Base-by-base conservation (phyloP, 768 basidiomycete species). In the Macrolepiota fuliginosa region DNA sequence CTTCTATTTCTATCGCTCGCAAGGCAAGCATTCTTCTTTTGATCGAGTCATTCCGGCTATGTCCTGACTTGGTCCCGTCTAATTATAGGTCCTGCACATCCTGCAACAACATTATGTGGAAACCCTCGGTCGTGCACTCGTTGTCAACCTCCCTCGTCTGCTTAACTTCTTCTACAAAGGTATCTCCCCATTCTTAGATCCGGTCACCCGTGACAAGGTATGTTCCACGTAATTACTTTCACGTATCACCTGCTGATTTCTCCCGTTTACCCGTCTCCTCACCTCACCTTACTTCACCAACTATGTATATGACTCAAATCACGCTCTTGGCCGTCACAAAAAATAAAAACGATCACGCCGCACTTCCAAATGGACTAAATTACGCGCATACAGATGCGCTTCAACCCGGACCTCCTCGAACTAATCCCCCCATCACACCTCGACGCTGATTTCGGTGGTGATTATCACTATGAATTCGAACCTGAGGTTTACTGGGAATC, bases 81-180 rank as follows among this genome's bases (percentile, higher is more conserved):
- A 19, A 25, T 45, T 25, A 24, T 10, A 85, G 83, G 88, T 89
- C 5, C 81, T 95, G 22, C 77, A 81, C 58, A 93, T 95, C 67
- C 80, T 95, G 45, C 93, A 94, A 70, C 85, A 92, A 64, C 92
- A 96, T 71, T 96, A 96, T 67, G 90, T 90, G 36, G 92, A 94
- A 72, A 91, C 92, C 4, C 84, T 96, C 45, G 93, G 93, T 32
- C 83, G 91, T 12, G 93, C 91, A 29, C 78, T 94, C 40, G 88
- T 95, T 53, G 85, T 90, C 52, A 93, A 94, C 69, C 85, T 94
- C 27, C 92, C 93, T 3, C 73, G 81, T 64, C 79, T 93, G 11
- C 81, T 91, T 51, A 85, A 71, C 68, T 90, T 90, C 74, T 90
- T 91, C 75, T 90, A 87, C 73, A 94, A 89, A 68, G 91, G 88